Conservation (phyloP, 202 grass and related monocot genomes). For the Zizania palustris region DNA sequence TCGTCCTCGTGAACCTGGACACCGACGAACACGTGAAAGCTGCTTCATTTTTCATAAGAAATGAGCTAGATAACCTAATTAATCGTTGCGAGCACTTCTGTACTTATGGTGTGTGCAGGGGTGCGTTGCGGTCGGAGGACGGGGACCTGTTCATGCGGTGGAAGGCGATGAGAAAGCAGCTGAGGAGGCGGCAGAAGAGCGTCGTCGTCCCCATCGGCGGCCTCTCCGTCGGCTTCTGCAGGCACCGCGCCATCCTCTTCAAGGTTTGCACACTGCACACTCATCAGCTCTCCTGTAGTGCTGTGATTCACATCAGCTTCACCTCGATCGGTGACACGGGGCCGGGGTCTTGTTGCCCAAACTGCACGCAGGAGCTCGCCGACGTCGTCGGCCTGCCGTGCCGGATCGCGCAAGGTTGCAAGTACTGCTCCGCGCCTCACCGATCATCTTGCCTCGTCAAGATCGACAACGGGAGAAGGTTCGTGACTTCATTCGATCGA, state of each 20-base stretch:
- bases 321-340: too few relatives aligned
- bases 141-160: slow-evolving; percentile 72
- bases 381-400: slow-evolving; percentile 81
- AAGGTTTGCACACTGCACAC: slow-evolving; percentile 46
- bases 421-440: slow-evolving; percentile 81
- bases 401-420: slow-evolving; percentile 92
- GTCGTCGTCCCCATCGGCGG: slow-evolving; percentile 76
- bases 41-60: neutral
- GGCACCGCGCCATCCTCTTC: slow-evolving; percentile 91
- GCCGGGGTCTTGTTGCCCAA: neutral
- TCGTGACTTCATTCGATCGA: slow-evolving; percentile 36
- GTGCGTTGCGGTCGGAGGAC: slow-evolving; percentile 70
- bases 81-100: neutral
- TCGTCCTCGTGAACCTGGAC: slow-evolving; percentile 25
- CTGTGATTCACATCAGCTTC: too few relatives aligned
- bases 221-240: slow-evolving; percentile 77
- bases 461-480: slow-evolving; percentile 50
- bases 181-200: slow-evolving; percentile 62
- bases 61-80: neutral
- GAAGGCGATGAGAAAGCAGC: slow-evolving; percentile 79
- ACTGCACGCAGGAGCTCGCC: slow-evolving; percentile 79
- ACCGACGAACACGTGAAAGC: slow-evolving; percentile 34
- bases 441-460: slow-evolving; percentile 86
- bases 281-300: too few relatives aligned
- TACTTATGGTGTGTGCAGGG: slow-evolving; percentile 53